Conservation (phyloP, 768 basidiomycete species). For the Rhizopogon vesiculosus region DNA sequence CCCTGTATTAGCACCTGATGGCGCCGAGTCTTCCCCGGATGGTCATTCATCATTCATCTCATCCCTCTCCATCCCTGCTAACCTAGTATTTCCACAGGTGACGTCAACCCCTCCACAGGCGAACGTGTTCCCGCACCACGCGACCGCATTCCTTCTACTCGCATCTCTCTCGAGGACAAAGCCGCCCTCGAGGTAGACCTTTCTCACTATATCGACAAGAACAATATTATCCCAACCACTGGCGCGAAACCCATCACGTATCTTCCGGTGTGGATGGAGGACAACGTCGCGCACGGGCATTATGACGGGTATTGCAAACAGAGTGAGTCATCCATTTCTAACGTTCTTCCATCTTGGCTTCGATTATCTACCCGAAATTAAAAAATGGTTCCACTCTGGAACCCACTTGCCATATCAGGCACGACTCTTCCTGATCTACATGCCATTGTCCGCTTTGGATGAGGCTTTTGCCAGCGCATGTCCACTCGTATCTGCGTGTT, state of each 20-base stretch:
- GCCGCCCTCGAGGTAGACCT: constrained; percentile 63
- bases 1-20: constrained; percentile 21
- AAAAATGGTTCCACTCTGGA: neutral
- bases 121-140: constrained; percentile 13
- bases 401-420: constrained; percentile 10
- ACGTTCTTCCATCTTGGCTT: neutral
- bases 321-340: constrained; percentile 49
- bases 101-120: constrained; percentile 2
- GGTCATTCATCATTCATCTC: neutral
- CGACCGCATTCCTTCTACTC: constrained; percentile 41
- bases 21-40: constrained; percentile 21
- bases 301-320: constrained; percentile 99
- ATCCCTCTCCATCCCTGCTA: neutral
- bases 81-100: constrained; percentile 8
- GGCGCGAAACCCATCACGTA: constrained; percentile 48
- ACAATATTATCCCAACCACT: constrained; percentile 29
- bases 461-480: neutral
- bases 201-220: constrained; percentile 42
- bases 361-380: neutral
- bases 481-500: neutral
- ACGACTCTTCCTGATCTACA: neutral
- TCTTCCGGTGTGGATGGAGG: constrained; percentile 88
- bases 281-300: constrained; percentile 86
- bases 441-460: neutral
- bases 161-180: constrained; percentile 59